Evolutionary conservation across 345 rosid genomes (phyloP), one percentile per base, ranked within the genome.

Genomic region (Geranium rotundifolium): DNA sequence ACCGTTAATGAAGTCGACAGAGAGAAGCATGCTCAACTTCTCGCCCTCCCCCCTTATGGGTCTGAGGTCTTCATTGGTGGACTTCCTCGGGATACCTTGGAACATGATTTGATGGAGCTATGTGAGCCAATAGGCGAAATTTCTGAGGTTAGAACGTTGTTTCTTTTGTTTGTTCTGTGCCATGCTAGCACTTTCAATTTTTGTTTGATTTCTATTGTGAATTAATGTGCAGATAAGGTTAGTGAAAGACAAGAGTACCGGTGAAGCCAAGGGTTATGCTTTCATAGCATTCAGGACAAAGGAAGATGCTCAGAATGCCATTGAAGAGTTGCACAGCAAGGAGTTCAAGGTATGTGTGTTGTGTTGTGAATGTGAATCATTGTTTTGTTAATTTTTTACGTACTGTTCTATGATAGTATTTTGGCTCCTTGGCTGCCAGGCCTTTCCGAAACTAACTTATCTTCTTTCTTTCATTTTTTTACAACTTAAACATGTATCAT

Each of bases 61-160:
- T 82, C 97, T 54, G 97, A 95, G 72, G 95, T 95, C 76, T 95
- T 95, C 72, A 86, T 95, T 52, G 99, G 99, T 39, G 99, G 99
- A 17, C 93, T 95, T 65, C 97, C 97, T 0, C 84, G 85, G 73
- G 97, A 90, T 80, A 79, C 73, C 30, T 67, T 78, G n/a, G 99
- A 95, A 81, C 95, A 90, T 63, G 93, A 82, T 68, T 65, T 95
- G 70, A 81, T 84, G 65, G 96, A 95, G 65, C 85, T 95, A 8
- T 95, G 97, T 76, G 96, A 90, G 75, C 81, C 79, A 1, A 70
- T 85, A 61, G 96, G 96, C 60, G 91, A 95, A 59, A 75, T 84
- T 70, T 84, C 79, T 77, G 99, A 95, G 96, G 99, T 95, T 31
- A 17, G 75, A 63, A 60, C 37, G 4, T 66, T 17, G 27, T 2